A percentile compares a stretch with the other conserved stretches of the same genome.
phyloP scores from a whole-genome alignment of 164 flowering plant genomes.

The Sedum album region DNA sequence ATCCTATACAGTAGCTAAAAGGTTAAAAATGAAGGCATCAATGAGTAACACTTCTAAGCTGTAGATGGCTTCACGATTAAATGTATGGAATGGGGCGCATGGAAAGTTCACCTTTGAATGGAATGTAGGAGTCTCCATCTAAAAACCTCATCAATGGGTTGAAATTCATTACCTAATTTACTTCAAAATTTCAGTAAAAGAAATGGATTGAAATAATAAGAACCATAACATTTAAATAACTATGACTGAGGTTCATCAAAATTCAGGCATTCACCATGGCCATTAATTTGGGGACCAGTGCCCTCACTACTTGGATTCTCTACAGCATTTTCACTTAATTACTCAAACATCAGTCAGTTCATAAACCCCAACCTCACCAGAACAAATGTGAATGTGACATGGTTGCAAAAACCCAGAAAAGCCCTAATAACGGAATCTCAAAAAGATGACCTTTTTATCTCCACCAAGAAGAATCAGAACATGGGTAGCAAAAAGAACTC shows the following conservation, averaged over 20 bases:
- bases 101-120: too few relatives aligned
- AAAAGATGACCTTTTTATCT: conserved; percentile 1
- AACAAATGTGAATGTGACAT: background rate
- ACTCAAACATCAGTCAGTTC: too few relatives aligned
- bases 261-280: background rate
- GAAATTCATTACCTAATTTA: background rate
- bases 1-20: too few relatives aligned
- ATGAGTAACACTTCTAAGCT: too few relatives aligned
- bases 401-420: background rate
- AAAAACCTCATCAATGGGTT: too few relatives aligned
- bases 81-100: background rate
- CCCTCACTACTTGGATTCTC: background rate
- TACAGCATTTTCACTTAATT: background rate
- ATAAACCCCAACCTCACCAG: background rate
- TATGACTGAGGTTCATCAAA: background rate
- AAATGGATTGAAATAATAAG: background rate
- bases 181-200: background rate
- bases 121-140: too few relatives aligned
- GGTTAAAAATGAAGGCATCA: too few relatives aligned
- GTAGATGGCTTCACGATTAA: background rate
- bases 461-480: background rate
- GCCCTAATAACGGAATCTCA: background rate
- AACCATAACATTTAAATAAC: background rate
- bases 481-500: conserved; percentile 1
- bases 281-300: conserved; percentile 6